Evolutionary conservation across 768 basidiomycete genomes (phyloP).

Genomic region (Boletus huronensis): DNA sequence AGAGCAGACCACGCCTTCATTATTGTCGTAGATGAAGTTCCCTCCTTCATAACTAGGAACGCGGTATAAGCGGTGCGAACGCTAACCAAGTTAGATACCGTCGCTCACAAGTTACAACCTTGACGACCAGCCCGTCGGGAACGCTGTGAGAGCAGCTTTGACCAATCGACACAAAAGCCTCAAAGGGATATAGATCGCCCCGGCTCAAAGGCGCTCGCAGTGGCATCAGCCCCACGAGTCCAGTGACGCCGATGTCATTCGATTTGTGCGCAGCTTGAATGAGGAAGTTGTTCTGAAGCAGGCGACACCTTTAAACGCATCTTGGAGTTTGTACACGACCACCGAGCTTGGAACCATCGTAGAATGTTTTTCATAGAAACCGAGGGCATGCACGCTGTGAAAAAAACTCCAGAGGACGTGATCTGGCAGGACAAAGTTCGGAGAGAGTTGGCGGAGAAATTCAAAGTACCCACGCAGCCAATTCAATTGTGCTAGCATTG

Average conservation of each 20-base stretch:
- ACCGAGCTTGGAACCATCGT: not conserved
- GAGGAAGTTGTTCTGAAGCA: not conserved
- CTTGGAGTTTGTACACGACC: not conserved
- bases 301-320: not conserved
- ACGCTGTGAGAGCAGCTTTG: not conserved
- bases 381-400: no score
- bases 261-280: not conserved
- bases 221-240: not conserved
- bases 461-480: not conserved
- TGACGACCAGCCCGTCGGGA: not conserved
- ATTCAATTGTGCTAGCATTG: not conserved
- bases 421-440: not conserved
- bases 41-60: not conserved
- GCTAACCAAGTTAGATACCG: not conserved
- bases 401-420: not conserved
- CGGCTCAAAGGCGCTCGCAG: not conserved
- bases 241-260: not conserved
- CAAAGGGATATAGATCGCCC: not conserved
- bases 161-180: not conserved
- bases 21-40: not conserved
- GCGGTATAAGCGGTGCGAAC: not conserved
- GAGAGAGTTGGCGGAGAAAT: not conserved
- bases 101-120: not conserved
- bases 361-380: not conserved
- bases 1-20: not conserved